phyloP scores from a whole-genome alignment of 768 basidiomycete species.

The Multifurca ochricompacta region DNA sequence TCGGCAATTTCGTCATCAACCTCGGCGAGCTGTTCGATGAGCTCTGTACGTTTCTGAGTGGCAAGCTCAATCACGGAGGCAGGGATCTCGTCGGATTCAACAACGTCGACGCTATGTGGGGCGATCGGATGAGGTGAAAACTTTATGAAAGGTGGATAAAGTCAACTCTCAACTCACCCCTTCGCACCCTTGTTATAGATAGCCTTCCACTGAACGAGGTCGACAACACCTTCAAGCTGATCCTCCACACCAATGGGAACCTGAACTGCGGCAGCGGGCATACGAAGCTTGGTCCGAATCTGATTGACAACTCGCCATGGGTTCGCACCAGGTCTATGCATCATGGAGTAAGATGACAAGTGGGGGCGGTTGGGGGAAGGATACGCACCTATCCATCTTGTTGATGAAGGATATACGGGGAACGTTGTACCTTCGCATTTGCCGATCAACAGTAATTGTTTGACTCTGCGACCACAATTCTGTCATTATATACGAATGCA shows the following conservation, averaged over 20 bases:
- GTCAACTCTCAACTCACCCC: conserved; percentile 52
- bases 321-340: conserved; percentile 85
- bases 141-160: background rate
- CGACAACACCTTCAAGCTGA: conserved; percentile 84
- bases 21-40: conserved; percentile 92
- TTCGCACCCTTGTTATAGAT: conserved; percentile 93
- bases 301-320: conserved; percentile 93
- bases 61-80: conserved; percentile 64
- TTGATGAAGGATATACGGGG: conserved; percentile 96
- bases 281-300: conserved; percentile 84
- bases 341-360: background rate
- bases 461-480: conserved; percentile 54
- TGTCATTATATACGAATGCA: background rate
- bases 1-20: conserved; percentile 96
- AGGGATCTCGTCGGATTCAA: conserved; percentile 85
- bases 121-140: background rate
- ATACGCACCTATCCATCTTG: conserved; percentile 90
- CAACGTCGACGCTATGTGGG: conserved; percentile 54
- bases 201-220: conserved; percentile 90
- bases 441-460: conserved; percentile 97
- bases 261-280: conserved; percentile 91
- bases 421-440: conserved; percentile 96
- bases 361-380: background rate
- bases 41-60: conserved; percentile 76
- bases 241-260: conserved; percentile 91